Percentiles rank a stretch among this genome's conserved stretches.
Conservation (phyloP, 169 alveolate genomes). For the Plasmodium knowlesi region DNA sequence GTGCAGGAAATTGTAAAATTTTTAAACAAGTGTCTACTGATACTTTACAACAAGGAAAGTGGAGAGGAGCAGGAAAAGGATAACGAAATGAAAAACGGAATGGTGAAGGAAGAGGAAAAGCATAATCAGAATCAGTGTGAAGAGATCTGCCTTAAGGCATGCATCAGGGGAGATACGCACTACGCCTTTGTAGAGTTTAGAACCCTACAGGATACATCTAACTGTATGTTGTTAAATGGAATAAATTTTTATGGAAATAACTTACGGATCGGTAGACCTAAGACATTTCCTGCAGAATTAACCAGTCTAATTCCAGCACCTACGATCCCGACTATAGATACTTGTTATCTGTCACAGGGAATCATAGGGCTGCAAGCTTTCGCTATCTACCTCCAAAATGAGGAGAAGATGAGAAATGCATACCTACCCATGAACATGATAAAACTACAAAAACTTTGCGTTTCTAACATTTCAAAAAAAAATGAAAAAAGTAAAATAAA, state of each 20-base stretch:
- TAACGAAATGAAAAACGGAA: not conserved
- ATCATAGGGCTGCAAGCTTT: constrained; percentile 59
- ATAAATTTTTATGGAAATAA: constrained; percentile 75
- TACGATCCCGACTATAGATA: constrained; percentile 64
- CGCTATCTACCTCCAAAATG: constrained; percentile 28
- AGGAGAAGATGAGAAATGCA: constrained; percentile 71
- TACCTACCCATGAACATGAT: constrained; percentile 77
- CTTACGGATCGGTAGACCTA: constrained; percentile 83
- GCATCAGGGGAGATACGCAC: constrained; percentile 95
- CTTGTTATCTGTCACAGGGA: constrained; percentile 59
- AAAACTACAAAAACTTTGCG: constrained; percentile 39
- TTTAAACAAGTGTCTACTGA: constrained; percentile 80
- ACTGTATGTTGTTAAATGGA: constrained; percentile 83
- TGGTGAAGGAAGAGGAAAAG: not conserved
- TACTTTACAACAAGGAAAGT: constrained; percentile 83
- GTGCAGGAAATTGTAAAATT: constrained; percentile 85
- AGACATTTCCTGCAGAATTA: constrained; percentile 78
- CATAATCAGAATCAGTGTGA: not conserved
- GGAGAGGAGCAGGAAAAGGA: not conserved
- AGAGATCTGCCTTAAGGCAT: constrained; percentile 87
- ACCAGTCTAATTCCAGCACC: constrained; percentile 77
- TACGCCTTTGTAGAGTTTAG: constrained; percentile 96
- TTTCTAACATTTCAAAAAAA: constrained; percentile 33
- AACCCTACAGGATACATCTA: constrained; percentile 92
- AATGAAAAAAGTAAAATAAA: constrained; percentile 37